Conservation (phyloP, 306 rosid species). For the Abrus precatorius region DNA sequence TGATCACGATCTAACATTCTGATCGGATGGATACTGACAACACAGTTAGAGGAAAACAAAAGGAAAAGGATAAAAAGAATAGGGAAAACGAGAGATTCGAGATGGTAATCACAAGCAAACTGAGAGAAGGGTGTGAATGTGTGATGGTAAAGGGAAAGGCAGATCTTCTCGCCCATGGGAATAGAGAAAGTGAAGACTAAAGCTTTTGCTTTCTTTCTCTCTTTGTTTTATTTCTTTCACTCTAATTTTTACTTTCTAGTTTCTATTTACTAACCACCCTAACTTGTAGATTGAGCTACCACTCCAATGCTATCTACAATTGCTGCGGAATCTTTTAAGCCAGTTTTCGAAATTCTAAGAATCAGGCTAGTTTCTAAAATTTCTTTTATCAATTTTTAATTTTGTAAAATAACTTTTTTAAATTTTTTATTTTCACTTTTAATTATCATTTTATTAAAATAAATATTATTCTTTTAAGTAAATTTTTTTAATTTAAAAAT, state of each 20-base stretch:
- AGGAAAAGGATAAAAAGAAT: slow-evolving; percentile 36
- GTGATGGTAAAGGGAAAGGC: slow-evolving; percentile 81
- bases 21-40: slow-evolving; percentile 56
- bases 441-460: too few species aligned
- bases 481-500: too few species aligned
- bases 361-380: too few species aligned
- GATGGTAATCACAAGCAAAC: slow-evolving; percentile 78
- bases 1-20: slow-evolving; percentile 62
- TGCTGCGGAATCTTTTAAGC: too few species aligned
- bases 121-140: slow-evolving; percentile 54
- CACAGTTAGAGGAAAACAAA: slow-evolving; percentile 53
- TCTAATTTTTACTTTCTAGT: neutral
- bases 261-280: slow-evolving; percentile 9
- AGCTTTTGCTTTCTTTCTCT: slow-evolving; percentile 59
- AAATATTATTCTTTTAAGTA: too few species aligned
- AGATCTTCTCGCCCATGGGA: slow-evolving; percentile 97
- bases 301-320: neutral
- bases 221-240: slow-evolving; percentile 46
- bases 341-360: too few species aligned
- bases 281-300: slow-evolving; percentile 53
- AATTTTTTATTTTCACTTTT: too few species aligned
- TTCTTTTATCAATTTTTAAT: too few species aligned
- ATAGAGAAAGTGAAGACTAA: slow-evolving; percentile 85
- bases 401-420: too few species aligned
- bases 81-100: slow-evolving; percentile 76